Percentiles rank a stretch among this genome's conserved stretches.
Conservation (phyloP, 805 yeast species). For the Pichia rugopelliculosa region DNA sequence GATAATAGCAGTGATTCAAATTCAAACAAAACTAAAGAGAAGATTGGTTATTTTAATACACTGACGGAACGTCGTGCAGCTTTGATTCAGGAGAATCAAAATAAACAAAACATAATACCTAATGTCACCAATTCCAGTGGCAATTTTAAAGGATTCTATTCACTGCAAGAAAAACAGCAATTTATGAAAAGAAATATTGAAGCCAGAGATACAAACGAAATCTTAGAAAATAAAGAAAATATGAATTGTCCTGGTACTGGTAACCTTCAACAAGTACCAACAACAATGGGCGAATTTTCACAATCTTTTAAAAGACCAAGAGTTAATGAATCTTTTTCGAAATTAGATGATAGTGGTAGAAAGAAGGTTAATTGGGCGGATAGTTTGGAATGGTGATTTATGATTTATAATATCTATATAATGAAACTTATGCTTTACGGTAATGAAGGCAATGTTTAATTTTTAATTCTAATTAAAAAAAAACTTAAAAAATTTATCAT, state of each 20-base stretch:
- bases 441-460: conserved; percentile 35
- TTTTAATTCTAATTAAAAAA: conserved; percentile 14
- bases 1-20: background rate
- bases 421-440: background rate
- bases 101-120: conserved; percentile 1
- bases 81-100: background rate
- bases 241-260: background rate
- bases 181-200: conserved; percentile 20
- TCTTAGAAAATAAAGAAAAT: conserved; percentile 2
- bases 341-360: background rate
- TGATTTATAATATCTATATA: no score
- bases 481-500: no score
- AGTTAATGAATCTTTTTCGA: background rate
- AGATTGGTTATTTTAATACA: conserved; percentile 1
- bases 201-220: conserved; percentile 8
- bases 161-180: conserved; percentile 15
- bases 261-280: background rate
- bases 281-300: background rate
- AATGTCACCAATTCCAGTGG: background rate
- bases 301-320: background rate
- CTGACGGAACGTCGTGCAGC: conserved; percentile 1
- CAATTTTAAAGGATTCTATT: conserved; percentile 24
- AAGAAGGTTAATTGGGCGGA: conserved; percentile 28
- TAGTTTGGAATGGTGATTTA: conserved; percentile 26
- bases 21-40: conserved; percentile 4